Evolutionary conservation across 495 filamentous ascomycete genomes (phyloP), one percentile per base, ranked within the genome.

Genomic region (Hyaloscypha finlandica): DNA sequence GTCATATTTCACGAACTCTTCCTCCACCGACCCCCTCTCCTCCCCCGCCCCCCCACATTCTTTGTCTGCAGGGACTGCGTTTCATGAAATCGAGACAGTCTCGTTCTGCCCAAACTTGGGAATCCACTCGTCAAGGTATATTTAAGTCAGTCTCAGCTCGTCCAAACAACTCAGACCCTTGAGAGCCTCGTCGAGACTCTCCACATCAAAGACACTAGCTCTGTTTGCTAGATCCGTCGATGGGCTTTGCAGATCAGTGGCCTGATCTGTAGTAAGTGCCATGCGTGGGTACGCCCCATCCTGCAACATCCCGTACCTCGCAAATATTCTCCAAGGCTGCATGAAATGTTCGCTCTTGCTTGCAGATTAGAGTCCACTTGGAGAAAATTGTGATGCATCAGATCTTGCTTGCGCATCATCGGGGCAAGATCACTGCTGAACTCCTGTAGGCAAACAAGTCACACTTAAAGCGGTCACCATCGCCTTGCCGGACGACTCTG

Each of bases 201-300:
- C 29, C 4, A 52, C 16, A 9, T 48, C 8, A 25, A 25, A 37
- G 42, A 51, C 20, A 9, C 39, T 32, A 52, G 29, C 39, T 64
- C 67, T 62, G 70, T 72, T 72, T 72, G 70, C 48, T n/a, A 59
- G 25, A 65, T 37, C 39, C 51, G 55, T 32, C 42, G 42, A 48
- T 48, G 42, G 31, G 45, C 60, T 51, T 45, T 32, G 35, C 39
- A 68, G 48, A 60, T 55, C 59, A 68, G 62, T 66, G 58, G 58
- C 25, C 58, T 63, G 61, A 60, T 59, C 35, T 1, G 61, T 66
- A 19, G 63, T 14, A 22, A 31, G 30, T 8, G 45, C 59, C 63
- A 66, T 70, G 62, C 48, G 66, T 64, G 30, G 54, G 42, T 12
- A 33, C 30, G 8, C 33, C 29, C 19, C 55, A 20, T 61, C 22